Conservation (phyloP, 164 flowering plant genomes). For the Magnolia changhungtana region DNA sequence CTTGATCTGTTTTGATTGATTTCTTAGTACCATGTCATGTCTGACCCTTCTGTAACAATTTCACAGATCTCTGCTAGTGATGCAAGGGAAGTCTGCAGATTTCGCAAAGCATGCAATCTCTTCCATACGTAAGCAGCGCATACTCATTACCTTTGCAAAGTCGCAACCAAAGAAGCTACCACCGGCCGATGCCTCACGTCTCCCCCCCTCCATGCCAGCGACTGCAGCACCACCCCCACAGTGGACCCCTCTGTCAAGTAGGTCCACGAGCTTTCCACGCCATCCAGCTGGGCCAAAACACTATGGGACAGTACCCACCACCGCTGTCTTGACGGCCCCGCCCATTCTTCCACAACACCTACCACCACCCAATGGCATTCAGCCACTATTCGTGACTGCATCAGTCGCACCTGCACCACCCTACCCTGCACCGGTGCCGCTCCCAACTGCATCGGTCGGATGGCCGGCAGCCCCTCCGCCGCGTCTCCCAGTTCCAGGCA, state of each 20-base stretch:
- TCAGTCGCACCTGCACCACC: slow-evolving; percentile 54
- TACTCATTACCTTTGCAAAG: slow-evolving; percentile 65
- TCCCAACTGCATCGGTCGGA: slow-evolving; percentile 51
- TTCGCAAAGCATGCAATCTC: slow-evolving; percentile 71
- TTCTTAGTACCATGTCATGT: neutral
- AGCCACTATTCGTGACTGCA: slow-evolving; percentile 52
- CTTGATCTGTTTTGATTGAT: neutral
- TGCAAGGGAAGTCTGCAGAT: slow-evolving; percentile 81
- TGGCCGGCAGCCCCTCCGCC: slow-evolving; percentile 60
- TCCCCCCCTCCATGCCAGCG: slow-evolving; percentile 16
- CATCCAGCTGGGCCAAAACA: slow-evolving; percentile 54
- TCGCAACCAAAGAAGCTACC: slow-evolving; percentile 46
- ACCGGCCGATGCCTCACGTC: slow-evolving; percentile 31
- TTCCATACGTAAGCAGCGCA: slow-evolving; percentile 60
- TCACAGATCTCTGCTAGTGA: slow-evolving; percentile 62
- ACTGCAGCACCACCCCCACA: slow-evolving; percentile 30
- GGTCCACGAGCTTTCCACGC: slow-evolving; percentile 50
- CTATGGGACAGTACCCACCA: slow-evolving; percentile 42
- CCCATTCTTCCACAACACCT: slow-evolving; percentile 42
- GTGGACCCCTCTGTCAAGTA: slow-evolving; percentile 55
- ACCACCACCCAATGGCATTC: slow-evolving; percentile 51
- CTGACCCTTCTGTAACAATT: slow-evolving; percentile 4
- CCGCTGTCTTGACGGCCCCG: slow-evolving; percentile 59
- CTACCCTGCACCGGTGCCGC: slow-evolving; percentile 53
- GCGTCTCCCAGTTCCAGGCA: slow-evolving; percentile 67